Evolutionary conservation across 108 stramenopile genomes (phyloP), one percentile per base, ranked within the genome.

Genomic region (Conticribra weissflogii): DNA sequence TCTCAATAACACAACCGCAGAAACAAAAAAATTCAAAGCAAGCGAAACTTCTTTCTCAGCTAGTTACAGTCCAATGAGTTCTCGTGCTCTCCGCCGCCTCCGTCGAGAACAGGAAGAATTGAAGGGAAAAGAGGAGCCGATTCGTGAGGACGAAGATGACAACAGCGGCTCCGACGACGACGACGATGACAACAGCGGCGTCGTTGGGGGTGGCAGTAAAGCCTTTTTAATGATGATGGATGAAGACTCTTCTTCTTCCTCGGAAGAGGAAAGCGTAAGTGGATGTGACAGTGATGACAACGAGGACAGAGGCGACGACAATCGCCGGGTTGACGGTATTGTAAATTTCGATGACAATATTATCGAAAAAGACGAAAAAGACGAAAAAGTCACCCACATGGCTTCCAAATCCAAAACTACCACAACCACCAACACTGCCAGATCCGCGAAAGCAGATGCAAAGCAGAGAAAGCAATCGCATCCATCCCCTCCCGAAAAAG

Each of bases 51-150:
- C n/a, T n/a, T n/a, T n/a, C n/a, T n/a, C n/a, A n/a, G n/a, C n/a
- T n/a, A n/a, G n/a, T n/a, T n/a, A n/a, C n/a, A n/a, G n/a, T n/a
- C n/a, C n/a, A n/a, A 92, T 93, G 92, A 93, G 92, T 64, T 78
- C 84, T 12, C 74, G 92, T 70, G 86, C 81, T 19, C 62, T 90
- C 27, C 77, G 83, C 5, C 78, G 82, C 24, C 78, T 93, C 22
- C 77, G 92, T 54, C 76, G 83, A 54, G 88, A 89, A 47, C 54
- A 81, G 21, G 72, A 84, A 25, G 70, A 48, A n/a, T 44, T 50
- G 1, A 28, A 18, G 50, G 51, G 44, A 28, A 23, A 56, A 3
- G 67, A 36, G 24, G 49, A 60, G 45, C 22, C 17, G n/a, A 58
- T 21, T 16, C 57, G 77, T 22, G 30, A 54, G 15, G 41, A 61